phyloP scores from a whole-genome alignment of 805 yeast genomes.

The Alloascoidea africana region DNA sequence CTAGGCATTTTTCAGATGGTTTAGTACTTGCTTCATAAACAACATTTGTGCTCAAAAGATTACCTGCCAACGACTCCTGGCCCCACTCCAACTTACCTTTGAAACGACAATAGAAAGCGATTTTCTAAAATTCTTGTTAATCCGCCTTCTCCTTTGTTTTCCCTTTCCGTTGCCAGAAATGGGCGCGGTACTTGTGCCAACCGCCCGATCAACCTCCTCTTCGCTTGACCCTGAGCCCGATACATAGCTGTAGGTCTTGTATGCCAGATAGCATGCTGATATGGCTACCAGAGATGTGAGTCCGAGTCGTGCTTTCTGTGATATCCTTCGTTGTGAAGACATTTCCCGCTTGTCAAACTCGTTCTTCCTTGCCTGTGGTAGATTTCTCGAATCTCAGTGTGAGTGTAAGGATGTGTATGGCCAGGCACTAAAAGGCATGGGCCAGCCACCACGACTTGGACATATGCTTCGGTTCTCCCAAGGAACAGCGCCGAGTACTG shows the following conservation, averaged over 20 bases:
- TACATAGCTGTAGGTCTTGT: background rate
- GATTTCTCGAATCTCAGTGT: no score
- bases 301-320: background rate
- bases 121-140: background rate
- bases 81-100: background rate
- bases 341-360: no score
- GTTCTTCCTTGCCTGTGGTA: no score
- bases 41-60: background rate
- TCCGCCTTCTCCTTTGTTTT: no score
- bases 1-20: background rate
- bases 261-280: background rate
- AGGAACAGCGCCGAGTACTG: no score
- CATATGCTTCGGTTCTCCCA: no score
- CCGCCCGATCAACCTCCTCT: background rate
- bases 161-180: no score
- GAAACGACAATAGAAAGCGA: background rate
- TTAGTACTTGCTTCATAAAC: background rate
- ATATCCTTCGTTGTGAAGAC: background rate
- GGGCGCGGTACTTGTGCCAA: slow-evolving; percentile 1
- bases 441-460: no score
- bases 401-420: no score
- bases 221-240: background rate
- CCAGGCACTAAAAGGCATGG: no score
- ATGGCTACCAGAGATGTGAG: background rate
- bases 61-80: background rate